Percentiles rank a stretch among this genome's conserved stretches.
These are phyloP conservation scores for Xylaria sp. DNA, from an alignment of 2,329 filamentous ascomycete species.

Conservation along the genomic window DNA sequence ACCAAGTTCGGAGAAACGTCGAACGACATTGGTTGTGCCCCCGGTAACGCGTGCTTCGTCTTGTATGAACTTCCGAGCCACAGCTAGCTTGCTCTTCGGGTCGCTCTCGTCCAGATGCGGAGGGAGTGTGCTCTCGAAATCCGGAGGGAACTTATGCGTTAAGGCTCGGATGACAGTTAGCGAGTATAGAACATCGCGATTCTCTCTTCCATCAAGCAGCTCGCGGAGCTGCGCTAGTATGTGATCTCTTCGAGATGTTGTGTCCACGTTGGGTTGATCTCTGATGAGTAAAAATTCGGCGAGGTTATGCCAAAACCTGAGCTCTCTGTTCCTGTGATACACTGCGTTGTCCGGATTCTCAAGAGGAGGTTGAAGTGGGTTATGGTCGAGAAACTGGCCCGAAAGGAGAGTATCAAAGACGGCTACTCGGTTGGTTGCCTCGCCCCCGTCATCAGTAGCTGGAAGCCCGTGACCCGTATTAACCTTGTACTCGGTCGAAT, in stretches of 20 bases:
- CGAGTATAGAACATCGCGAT: constrained; percentile 88
- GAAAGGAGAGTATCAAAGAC: constrained; percentile 79
- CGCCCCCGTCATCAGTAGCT: constrained; percentile 62
- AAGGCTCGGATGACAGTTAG: constrained; percentile 81
- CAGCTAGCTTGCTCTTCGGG: constrained; percentile 68
- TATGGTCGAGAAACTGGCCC: constrained; percentile 67
- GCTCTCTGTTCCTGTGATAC: constrained; percentile 63
- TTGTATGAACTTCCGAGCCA: constrained; percentile 72
- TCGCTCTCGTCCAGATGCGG: constrained; percentile 70
- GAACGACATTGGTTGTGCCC: constrained; percentile 76
- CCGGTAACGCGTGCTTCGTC: constrained; percentile 66
- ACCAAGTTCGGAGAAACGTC: constrained; percentile 72
- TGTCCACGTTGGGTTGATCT: constrained; percentile 59
- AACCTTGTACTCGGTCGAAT: constrained; percentile 45
- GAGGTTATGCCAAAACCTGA: constrained; percentile 83
- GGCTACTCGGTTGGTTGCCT: constrained; percentile 72
- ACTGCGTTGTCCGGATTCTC: constrained; percentile 57
- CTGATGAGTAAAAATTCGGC: constrained; percentile 71
- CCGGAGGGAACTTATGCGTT: constrained; percentile 67
- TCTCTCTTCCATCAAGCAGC: constrained; percentile 80
- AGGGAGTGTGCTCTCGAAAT: constrained; percentile 61
- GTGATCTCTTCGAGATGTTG: constrained; percentile 65
- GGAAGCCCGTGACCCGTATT: constrained; percentile 48
- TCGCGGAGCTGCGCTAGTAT: constrained; percentile 69
- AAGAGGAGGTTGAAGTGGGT: constrained; percentile 59